Conservation (phyloP, 1,284 basidiomycete genomes). For the Trichosporon asahii region DNA sequence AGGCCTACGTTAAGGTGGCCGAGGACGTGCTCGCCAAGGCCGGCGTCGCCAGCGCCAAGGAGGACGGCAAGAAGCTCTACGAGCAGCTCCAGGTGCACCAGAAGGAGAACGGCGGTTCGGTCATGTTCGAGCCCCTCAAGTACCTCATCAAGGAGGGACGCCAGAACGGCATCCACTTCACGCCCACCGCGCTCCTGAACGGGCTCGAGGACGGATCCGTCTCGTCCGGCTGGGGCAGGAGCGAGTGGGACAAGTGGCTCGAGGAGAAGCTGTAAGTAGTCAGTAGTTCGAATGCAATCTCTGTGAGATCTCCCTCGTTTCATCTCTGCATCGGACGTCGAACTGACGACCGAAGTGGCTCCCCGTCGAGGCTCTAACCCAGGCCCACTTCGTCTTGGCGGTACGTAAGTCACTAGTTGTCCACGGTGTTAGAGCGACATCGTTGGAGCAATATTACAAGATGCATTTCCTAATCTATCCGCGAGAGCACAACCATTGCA, state of each 20-base stretch:
- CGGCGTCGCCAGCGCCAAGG: constrained; percentile 35
- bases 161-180: constrained; percentile 89
- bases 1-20: constrained; percentile 50
- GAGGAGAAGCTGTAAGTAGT: constrained; percentile 33
- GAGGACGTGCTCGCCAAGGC: constrained; percentile 43
- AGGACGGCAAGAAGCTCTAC: constrained; percentile 36
- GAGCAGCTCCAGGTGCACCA: constrained; percentile 36
- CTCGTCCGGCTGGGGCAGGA: constrained; percentile 75
- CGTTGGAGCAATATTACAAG: not conserved
- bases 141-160: constrained; percentile 59
- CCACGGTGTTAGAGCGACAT: not conserved
- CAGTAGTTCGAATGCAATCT: not conserved
- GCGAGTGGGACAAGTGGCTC: constrained; percentile 83
- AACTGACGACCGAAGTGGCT: not conserved
- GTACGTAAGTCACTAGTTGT: not conserved
- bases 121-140: constrained; percentile 35
- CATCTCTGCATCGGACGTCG: not conserved
- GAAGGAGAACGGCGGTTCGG: constrained; percentile 54
- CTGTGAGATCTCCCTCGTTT: not conserved
- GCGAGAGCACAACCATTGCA: no score
- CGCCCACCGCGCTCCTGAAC: constrained; percentile 81
- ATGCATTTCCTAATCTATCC: not conserved
- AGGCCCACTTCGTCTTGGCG: not conserved
- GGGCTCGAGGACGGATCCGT: constrained; percentile 75
- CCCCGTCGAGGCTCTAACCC: not conserved